Evolutionary conservation across 2,329 filamentous ascomycete species (phyloP).

Genomic region (Pseudonectria foliicola): DNA sequence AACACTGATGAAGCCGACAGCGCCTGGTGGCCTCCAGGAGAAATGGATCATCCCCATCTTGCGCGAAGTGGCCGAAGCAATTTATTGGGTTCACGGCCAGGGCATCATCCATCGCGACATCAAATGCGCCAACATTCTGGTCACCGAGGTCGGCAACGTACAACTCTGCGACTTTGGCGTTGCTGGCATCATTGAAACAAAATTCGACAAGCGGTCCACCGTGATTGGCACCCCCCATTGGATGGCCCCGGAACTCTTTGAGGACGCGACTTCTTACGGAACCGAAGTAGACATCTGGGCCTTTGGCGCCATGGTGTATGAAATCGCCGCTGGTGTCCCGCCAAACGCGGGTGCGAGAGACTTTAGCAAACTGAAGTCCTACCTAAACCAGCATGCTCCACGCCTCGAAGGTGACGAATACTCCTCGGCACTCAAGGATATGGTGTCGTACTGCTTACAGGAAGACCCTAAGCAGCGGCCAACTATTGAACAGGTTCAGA

Average conservation of each 20-base stretch:
- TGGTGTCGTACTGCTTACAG: slow-evolving; percentile 67
- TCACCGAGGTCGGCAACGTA: slow-evolving; percentile 68
- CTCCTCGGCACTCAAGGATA: slow-evolving; percentile 59
- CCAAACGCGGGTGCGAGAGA: slow-evolving; percentile 56
- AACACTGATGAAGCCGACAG: slow-evolving; percentile 62
- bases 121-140: slow-evolving; percentile 72
- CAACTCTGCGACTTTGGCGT: slow-evolving; percentile 84
- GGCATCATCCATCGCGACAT: slow-evolving; percentile 66
- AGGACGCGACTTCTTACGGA: slow-evolving; percentile 56
- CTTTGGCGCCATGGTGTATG: slow-evolving; percentile 72
- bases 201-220: slow-evolving; percentile 69
- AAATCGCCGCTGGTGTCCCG: slow-evolving; percentile 72
- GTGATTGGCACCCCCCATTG: slow-evolving; percentile 79
- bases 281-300: slow-evolving; percentile 79
- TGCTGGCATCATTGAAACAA: slow-evolving; percentile 67
- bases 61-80: slow-evolving; percentile 57
- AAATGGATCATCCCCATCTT: slow-evolving; percentile 64
- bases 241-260: slow-evolving; percentile 78
- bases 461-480: slow-evolving; percentile 63
- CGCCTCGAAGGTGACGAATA: slow-evolving; percentile 65
- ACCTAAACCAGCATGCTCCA: slow-evolving; percentile 56
- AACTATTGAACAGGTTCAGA: slow-evolving; percentile 60
- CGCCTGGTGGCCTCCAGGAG: slow-evolving; percentile 58
- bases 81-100: slow-evolving; percentile 60
- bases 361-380: slow-evolving; percentile 44